Conservation (phyloP, 331 rosid species). For the Erythrophleum ivorense region DNA sequence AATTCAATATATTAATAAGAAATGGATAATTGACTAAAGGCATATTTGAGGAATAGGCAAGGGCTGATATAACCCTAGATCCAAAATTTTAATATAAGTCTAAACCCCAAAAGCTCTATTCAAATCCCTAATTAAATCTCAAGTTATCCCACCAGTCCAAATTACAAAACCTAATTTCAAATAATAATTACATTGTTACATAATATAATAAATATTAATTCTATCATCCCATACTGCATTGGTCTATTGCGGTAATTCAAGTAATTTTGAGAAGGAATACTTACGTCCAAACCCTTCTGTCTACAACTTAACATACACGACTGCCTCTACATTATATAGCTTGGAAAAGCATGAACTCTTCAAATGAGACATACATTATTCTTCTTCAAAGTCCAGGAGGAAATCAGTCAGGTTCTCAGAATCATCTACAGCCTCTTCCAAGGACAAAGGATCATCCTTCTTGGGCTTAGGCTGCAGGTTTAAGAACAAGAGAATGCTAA, state of each 20-base stretch:
- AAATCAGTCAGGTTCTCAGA: constrained; percentile 94
- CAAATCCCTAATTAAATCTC: neutral
- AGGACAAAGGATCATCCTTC: constrained; percentile 66
- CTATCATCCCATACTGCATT: neutral
- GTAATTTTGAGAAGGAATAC: constrained; percentile 16
- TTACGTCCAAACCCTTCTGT: constrained; percentile 4
- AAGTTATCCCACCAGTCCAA: neutral
- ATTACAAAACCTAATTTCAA: neutral
- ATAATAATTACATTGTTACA: neutral
- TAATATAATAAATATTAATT: neutral
- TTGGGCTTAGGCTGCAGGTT: constrained; percentile 73
- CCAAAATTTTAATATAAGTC: neutral
- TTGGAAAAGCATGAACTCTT: constrained; percentile 24
- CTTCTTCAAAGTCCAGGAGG: constrained; percentile 91
- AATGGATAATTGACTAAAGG: neutral
- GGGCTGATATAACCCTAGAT: neutral
- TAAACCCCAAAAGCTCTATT: neutral
- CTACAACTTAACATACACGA: constrained; percentile 6
- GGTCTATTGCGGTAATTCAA: neutral
- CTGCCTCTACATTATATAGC: constrained; percentile 11
- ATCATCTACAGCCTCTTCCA: constrained; percentile 79
- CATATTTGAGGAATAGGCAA: neutral
- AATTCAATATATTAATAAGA: neutral
- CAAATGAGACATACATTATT: constrained; percentile 37
- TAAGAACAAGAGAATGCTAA: neutral